phyloP scores from a whole-genome alignment of 2,329 filamentous ascomycete species.

The Cordyceps cicadae region DNA sequence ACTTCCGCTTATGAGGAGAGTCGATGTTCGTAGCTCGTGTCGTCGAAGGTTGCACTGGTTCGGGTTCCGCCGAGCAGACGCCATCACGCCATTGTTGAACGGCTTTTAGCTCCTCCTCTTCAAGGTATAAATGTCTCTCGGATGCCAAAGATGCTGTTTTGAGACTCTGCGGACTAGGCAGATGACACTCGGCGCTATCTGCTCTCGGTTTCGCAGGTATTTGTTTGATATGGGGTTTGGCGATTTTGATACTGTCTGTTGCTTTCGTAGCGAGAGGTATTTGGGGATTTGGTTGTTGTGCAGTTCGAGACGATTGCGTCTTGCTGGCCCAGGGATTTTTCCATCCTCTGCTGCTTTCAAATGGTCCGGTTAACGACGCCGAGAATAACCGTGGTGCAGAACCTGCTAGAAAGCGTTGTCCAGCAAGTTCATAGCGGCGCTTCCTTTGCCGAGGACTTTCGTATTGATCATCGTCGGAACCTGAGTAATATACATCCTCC shows the following conservation, averaged over 20 bases:
- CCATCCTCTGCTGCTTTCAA: constrained; percentile 43
- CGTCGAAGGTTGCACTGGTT: constrained; percentile 7
- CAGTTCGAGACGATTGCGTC: constrained; percentile 12
- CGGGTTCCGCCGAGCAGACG: constrained; percentile 9
- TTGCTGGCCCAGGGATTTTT: constrained; percentile 42
- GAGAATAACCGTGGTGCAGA: constrained; percentile 49
- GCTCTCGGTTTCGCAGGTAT: neutral
- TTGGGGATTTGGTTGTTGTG: neutral
- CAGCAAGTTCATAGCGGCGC: constrained; percentile 50
- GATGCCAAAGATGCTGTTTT: constrained; percentile 13
- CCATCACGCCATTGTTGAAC: constrained; percentile 27
- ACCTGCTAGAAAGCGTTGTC: constrained; percentile 49
- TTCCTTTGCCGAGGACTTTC: constrained; percentile 37
- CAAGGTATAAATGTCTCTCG: constrained; percentile 11
- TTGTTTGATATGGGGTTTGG: neutral
- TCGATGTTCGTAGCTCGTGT: constrained; percentile 16
- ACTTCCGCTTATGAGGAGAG: constrained; percentile 9
- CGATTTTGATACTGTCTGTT: neutral
- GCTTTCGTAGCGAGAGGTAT: neutral
- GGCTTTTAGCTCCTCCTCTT: constrained; percentile 20
- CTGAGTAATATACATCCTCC: constrained; percentile 43
- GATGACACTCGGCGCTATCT: constrained; percentile 9
- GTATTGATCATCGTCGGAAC: constrained; percentile 52
- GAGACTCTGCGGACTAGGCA: constrained; percentile 18
- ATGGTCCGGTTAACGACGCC: constrained; percentile 53